Evolutionary conservation across 208 protist genomes (phyloP).

Genomic region (Leishmania arabica): DNA sequence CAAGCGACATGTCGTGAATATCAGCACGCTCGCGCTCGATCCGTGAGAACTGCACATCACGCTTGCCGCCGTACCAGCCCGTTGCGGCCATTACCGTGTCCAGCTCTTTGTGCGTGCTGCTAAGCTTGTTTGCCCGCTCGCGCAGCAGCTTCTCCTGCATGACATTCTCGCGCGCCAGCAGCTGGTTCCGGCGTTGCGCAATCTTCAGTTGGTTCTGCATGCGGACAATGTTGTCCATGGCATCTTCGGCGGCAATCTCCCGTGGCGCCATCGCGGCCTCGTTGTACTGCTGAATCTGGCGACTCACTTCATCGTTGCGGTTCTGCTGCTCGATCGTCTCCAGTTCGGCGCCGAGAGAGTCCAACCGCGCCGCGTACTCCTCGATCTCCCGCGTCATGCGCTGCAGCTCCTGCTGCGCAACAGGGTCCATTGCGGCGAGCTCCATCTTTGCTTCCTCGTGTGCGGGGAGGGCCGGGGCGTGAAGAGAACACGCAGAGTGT

Average conservation of each 20-base stretch:
- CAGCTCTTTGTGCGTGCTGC: slow-evolving; percentile 39
- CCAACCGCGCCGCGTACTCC: slow-evolving; percentile 49
- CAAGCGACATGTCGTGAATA: slow-evolving; percentile 65
- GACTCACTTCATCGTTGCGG: slow-evolving; percentile 63
- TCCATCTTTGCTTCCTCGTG: slow-evolving; percentile 13
- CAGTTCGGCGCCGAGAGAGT: slow-evolving; percentile 49
- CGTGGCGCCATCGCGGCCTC: slow-evolving; percentile 31
- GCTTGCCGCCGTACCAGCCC: slow-evolving; percentile 66
- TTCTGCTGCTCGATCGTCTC: slow-evolving; percentile 67
- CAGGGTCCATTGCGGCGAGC: slow-evolving; percentile 25
- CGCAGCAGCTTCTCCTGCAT: slow-evolving; percentile 68
- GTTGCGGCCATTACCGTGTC: slow-evolving; percentile 58
- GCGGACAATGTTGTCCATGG: slow-evolving; percentile 79
- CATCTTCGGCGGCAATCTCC: slow-evolving; percentile 83
- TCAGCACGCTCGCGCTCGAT: slow-evolving; percentile 37
- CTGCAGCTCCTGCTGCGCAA: slow-evolving; percentile 54
- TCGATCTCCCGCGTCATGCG: slow-evolving; percentile 65
- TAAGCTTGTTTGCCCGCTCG: slow-evolving; percentile 57
- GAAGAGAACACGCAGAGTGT: neutral
- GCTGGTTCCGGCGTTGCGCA: slow-evolving; percentile 72
- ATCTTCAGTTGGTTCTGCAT: slow-evolving; percentile 90
- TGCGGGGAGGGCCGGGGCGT: too few species aligned
- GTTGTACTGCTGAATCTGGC: slow-evolving; percentile 73
- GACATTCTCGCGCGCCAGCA: slow-evolving; percentile 71
- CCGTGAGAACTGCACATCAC: slow-evolving; percentile 43